Evolutionary conservation across 2,329 filamentous ascomycete genomes (phyloP).

Genomic region (Alternaria sp.): DNA sequence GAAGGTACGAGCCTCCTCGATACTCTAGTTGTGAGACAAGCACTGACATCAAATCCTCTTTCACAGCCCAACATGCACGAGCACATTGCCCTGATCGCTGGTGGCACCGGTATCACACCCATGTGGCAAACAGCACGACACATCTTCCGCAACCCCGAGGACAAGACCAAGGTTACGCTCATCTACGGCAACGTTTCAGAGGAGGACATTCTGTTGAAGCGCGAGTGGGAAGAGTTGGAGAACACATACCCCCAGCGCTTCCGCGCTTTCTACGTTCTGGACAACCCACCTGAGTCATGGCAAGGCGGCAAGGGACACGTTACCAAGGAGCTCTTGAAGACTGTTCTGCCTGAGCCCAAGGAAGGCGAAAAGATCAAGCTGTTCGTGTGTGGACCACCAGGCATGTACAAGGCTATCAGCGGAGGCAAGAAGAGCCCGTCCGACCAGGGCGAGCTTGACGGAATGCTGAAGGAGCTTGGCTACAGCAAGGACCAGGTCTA

Average conservation of each 20-base stretch:
- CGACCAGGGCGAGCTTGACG: conserved; percentile 90
- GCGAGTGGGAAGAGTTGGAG: conserved; percentile 84
- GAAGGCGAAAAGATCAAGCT: conserved; percentile 85
- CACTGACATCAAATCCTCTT: not conserved
- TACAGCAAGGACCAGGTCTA: conserved; percentile 90
- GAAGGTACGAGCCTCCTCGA: conserved; percentile 49
- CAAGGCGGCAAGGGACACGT: conserved; percentile 78
- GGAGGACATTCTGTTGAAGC: conserved; percentile 89
- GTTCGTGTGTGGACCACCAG: conserved; percentile 93
- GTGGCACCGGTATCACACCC: conserved; percentile 94
- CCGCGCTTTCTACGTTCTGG: conserved; percentile 91
- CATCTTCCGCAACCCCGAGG: conserved; percentile 95
- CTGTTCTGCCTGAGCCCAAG: conserved; percentile 91
- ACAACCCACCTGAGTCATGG: conserved; percentile 83
- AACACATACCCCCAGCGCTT: conserved; percentile 96
- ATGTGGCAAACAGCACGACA: conserved; percentile 94
- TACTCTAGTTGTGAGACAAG: not conserved
- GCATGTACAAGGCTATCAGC: conserved; percentile 90
- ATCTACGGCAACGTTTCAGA: conserved; percentile 90
- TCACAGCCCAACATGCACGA: conserved; percentile 79
- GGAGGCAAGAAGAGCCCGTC: conserved; percentile 88
- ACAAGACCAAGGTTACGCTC: conserved; percentile 97
- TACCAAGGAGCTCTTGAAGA: conserved; percentile 91
- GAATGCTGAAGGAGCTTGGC: conserved; percentile 82
- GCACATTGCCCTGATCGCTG: conserved; percentile 86